Base-by-base conservation (phyloP, 768 basidiomycete genomes). In the Auricularia sp. region DNA sequence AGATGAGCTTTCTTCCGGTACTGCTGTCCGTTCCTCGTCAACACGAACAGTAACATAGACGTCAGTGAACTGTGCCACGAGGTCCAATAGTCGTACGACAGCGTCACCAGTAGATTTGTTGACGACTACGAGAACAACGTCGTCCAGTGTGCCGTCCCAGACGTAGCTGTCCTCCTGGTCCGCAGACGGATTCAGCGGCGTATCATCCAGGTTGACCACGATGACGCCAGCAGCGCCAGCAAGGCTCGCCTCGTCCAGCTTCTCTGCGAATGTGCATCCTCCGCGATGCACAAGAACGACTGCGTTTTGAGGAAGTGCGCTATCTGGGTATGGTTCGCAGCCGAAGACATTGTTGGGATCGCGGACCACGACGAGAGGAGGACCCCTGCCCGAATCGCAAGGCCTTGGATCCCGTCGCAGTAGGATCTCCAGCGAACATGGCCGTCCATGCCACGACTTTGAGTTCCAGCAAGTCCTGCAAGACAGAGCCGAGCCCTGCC, bases 251-350 rank as follows among this genome's bases (percentile, higher is more conserved):
- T 80, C 67, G 13, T 85, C 62, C 16, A 95, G 79, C 76, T 99
- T 99, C 68, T 91, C 83, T 14, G 92, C 75, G 76, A 98, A 98
- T 8, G 93, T 88, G 74, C 96, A 98, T 3, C 80, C 83, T 4
- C 96, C 96, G 35, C 96, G 83, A 54, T 79, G 79, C 16, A 89
- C 78, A 13, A 80, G 65, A 16, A 97, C 72, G 29, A 94, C 72
- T 3, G 84, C 79, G 16, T 66, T 54, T 61, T 81, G 79, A 11
- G 77, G 74, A 67, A 85, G 82, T 3, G 73, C 62, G 45, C 79
- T 71, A n/a, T 54, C 61, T 1, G 74, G 70, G 73, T 86, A 91
- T 4, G 83, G 79, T 4, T 66, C 61, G 70, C 91, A 93, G 5
- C 91, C 92, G 14, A 79, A 75, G 0, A 67, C 64, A 70, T 93